Evolutionary conservation across 2,329 filamentous ascomycete genomes (phyloP), one percentile per base, ranked within the genome.

Genomic region (Aspergillus amoenus): DNA sequence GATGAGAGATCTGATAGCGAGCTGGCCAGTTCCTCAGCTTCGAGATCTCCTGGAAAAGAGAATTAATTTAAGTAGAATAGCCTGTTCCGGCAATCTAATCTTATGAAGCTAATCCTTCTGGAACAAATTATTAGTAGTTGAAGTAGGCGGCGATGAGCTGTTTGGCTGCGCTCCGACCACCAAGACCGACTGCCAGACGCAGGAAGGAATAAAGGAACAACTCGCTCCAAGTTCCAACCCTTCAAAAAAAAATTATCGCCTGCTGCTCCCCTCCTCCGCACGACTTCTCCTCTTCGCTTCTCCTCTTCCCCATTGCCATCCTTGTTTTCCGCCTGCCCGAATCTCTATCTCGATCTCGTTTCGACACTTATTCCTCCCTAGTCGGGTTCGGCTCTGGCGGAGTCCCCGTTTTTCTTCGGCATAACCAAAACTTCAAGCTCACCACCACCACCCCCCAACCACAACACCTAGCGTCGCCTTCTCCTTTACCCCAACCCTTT

Each of bases 331-430:
- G 44, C 58, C 44, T 54, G 7, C 39, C 24, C 17, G n/a, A 17
- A 22, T 42, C 39, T 57, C 40, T 37, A 27, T 47, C 41, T 59
- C 37, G 55, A 30, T 40, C 22, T 22, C 18, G 39, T 32, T 40
- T 50, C 46, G 17, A 50, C 34, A 50, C 13, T 49, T 44, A 27
- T 50, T 24, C 15, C 57, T 56, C 40, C 43, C 50, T 50, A 21
- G 55, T 53, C 59, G 37, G 56, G 30, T 39, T 56, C 52, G 43
- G 45, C 45, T 56, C 47, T 55, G 60, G 60, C 61, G 60, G 30
- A 55, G 43, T 54, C 57, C 44, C 57, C 53, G 57, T 62, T 59
- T 63, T 60, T 60, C 27, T 60, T 60, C 60, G 60, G 58, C 55
- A 50, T 59, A 56, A 54, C 56, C 53, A 54, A 46, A 51, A 44